phyloP scores from a whole-genome alignment of 345 rosid genomes.

The Euclidium syriacum region DNA sequence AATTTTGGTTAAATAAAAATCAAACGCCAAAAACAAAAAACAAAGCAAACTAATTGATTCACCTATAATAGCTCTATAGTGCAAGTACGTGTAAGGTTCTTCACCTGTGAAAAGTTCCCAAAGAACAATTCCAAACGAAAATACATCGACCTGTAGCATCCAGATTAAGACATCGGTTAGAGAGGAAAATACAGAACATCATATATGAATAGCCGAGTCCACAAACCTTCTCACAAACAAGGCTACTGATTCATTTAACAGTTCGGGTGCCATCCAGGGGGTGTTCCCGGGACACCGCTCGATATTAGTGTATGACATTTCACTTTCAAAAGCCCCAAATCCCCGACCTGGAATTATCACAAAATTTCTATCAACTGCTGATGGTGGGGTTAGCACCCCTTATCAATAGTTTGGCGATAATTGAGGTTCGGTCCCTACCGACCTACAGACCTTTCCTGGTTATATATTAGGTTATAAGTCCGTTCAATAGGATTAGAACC shows the following conservation, averaged over 20 bases:
- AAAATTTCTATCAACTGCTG: too few species aligned
- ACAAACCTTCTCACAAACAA: constrained; percentile 48
- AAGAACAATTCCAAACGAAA: constrained; percentile 62
- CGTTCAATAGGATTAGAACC: too few species aligned
- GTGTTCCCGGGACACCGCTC: constrained; percentile 50
- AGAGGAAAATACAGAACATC: background rate
- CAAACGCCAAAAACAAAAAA: background rate
- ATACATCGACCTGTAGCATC: constrained; percentile 50
- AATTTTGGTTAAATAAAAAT: background rate
- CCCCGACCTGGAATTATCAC: constrained; percentile 36
- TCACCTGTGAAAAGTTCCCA: constrained; percentile 73
- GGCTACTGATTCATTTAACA: constrained; percentile 28
- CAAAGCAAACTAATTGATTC: background rate
- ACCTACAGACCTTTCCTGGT: too few species aligned
- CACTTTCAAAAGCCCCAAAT: constrained; percentile 48
- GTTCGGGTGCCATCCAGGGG: constrained; percentile 68
- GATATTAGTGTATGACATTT: constrained; percentile 39
- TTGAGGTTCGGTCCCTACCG: too few species aligned
- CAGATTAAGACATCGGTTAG: background rate
- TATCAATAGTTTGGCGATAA: too few species aligned
- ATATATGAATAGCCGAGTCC: background rate
- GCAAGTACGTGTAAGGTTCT: constrained; percentile 65
- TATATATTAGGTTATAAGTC: too few species aligned
- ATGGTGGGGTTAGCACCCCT: too few species aligned
- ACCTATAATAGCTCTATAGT: constrained; percentile 73